Evolutionary conservation across 2,329 filamentous ascomycete species (phyloP), one percentile per base, ranked within the genome.

Genomic region (Sporothrix mexicana): DNA sequence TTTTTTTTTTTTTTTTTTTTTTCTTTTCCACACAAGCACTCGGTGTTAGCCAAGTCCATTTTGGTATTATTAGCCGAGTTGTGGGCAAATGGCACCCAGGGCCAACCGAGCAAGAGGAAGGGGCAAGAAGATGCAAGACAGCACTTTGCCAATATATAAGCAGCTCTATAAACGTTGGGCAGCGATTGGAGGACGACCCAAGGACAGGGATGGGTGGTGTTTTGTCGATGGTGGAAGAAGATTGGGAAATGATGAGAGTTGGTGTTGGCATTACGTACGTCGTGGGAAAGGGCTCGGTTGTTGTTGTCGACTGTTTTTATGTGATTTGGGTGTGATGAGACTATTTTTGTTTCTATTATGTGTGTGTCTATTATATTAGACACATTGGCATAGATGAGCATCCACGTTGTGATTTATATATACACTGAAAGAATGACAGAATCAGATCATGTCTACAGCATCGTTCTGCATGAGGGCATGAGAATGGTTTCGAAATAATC

Each of bases 61-160:
- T 70, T 2, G 69, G 69, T 43, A 70, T 49, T 62, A 62, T 70
- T 70, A 70, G 69, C 69, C 69, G 55, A 70, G 13, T 61, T 51
- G 15, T 25, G 20, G 8, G 17, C 41, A 20, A 45, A n/a, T 25
- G 15, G 3, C 30, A 36, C 30, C 30, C 30, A 6, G 3, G 30
- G 30, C 41, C 17, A 20, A n/a, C 61, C 41, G 47, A 66, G 47
- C 41, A 47, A 61, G 13, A 13, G 13, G n/a, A 51, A 3, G 49
- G 15, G n/a, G 3, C 30, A 36, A 36, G 30, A 36, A 43, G 20
- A 62, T 10, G 17, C 59, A 62, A 62, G 57, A 61, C 57, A 17
- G 15, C 57, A 61, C 30, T 61, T 61, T 61, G 25, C 41, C 8
- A 3, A 45, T 6, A 66, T 45, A 66, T 45, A 41, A 17, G 25